Evolutionary conservation across 148 eudicot genomes (phyloP), one percentile per base, ranked within the genome.

Genomic region (Camellia japonica): DNA sequence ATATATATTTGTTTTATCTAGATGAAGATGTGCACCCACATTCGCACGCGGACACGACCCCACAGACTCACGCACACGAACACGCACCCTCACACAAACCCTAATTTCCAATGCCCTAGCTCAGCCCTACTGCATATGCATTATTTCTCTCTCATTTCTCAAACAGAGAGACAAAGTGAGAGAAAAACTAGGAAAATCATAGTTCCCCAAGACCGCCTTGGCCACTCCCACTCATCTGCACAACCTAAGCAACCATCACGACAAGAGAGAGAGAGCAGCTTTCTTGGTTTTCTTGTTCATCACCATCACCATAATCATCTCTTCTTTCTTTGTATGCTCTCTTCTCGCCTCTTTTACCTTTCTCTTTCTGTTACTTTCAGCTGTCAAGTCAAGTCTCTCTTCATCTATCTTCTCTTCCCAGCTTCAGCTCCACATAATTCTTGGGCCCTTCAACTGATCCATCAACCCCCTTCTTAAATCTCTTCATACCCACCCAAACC

Each of bases 21-120:
- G 47, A 77, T 18, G 64, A 62, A 43, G 70, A 77, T 44, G 79
- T 51, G 77, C 77, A 15, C 77, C 66, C 79, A 77, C 79, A 64
- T 16, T 52, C 71, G 15, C 79, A 77, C 23, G 55, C 71, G 59
- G 71, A 77, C 79, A 7, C 58, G 7, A 77, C 71, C 79, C 79
- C 47, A 77, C 62, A 74, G 51, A 10, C 70, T 3, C 67, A 13
- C 51, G 7, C 51, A 47, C 67, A 13, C 30, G 30, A 30, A 30
- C 75, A 42, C 44, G 18, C 16, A 11, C 19, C n/a, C 49, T 3
- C 30, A 74, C 64, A 74, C 62, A 47, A 77, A 77, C 71, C 80
- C 80, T 66, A 65, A 65, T 49, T 77, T 11, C 80, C 79, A 11
- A 42, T 1, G 12, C 1, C 59, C 74, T 3, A 6, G 5, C 3